These are phyloP conservation scores for Kluyveromyces wickerhamii DNA, from an alignment of 805 yeast genomes.

Conservation along the genomic window DNA sequence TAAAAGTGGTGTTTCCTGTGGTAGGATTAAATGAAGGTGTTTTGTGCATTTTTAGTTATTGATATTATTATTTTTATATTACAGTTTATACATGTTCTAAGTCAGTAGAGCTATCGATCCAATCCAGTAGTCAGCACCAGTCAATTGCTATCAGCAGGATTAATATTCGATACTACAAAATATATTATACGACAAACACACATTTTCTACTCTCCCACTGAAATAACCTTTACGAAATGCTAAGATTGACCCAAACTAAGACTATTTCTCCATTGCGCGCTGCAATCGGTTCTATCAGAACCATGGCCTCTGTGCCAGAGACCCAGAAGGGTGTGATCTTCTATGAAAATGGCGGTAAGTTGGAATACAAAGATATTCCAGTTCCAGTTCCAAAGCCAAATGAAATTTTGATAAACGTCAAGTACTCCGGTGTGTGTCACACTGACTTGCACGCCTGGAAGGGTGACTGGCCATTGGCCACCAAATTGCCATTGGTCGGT, in stretches of 20 bases:
- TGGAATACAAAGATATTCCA: slow-evolving; percentile 43
- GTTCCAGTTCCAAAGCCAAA: slow-evolving; percentile 57
- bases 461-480: slow-evolving; percentile 61
- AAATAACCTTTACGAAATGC: too few relatives aligned
- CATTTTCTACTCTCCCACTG: too few relatives aligned
- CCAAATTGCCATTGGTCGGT: slow-evolving; percentile 56
- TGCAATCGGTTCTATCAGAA: slow-evolving; percentile 3
- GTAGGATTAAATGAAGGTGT: too few relatives aligned
- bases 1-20: too few relatives aligned
- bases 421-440: slow-evolving; percentile 70
- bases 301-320: slow-evolving; percentile 31
- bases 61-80: too few relatives aligned
- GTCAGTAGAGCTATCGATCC: too few relatives aligned
- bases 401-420: slow-evolving; percentile 57
- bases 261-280: slow-evolving; percentile 1
- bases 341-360: slow-evolving; percentile 40
- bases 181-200: too few relatives aligned
- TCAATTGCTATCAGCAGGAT: too few relatives aligned
- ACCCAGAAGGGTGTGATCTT: slow-evolving; percentile 46
- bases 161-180: too few relatives aligned
- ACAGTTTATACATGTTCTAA: too few relatives aligned
- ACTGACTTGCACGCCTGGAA: slow-evolving; percentile 71
- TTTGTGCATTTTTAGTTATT: too few relatives aligned
- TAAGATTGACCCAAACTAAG: slow-evolving; percentile 4
- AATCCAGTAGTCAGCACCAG: too few relatives aligned